Conservation (phyloP, 2,329 filamentous ascomycete genomes). For the Trichocomaceae sp. region DNA sequence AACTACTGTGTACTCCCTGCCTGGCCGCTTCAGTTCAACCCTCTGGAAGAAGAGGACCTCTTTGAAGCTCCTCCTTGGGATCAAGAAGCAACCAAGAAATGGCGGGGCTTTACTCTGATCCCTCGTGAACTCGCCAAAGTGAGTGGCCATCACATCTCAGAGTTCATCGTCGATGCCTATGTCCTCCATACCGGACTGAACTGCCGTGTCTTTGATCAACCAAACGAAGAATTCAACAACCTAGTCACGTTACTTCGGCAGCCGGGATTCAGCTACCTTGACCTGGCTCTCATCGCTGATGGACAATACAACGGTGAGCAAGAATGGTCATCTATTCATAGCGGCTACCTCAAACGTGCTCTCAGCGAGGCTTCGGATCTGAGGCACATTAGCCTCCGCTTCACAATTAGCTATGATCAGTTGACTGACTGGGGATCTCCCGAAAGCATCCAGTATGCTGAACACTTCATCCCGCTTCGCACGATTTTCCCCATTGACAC, state of each 20-base stretch:
- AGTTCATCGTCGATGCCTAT: conserved; percentile 30
- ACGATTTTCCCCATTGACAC: conserved; percentile 25
- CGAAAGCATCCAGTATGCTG: too few species aligned
- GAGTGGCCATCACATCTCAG: conserved; percentile 23
- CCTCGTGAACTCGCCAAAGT: conserved; percentile 21
- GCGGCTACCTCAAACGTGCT: background rate
- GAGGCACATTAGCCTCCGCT: background rate
- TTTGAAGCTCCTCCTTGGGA: conserved; percentile 3
- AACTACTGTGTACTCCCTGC: background rate
- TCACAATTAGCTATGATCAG: too few species aligned
- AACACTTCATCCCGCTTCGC: conserved; percentile 14
- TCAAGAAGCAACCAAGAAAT: conserved; percentile 12
- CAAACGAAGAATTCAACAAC: too few species aligned
- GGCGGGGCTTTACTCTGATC: conserved; percentile 28
- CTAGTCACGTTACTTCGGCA: too few species aligned
- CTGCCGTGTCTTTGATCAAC: too few species aligned
- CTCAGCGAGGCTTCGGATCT: background rate
- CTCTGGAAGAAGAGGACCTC: background rate
- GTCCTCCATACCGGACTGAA: conserved; percentile 23
- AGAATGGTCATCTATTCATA: too few species aligned
- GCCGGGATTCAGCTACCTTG: background rate
- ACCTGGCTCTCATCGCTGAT: background rate
- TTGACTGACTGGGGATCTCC: too few species aligned
- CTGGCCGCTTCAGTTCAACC: background rate
- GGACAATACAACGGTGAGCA: too few species aligned